Evolutionary conservation across 306 rosid genomes (phyloP).

Genomic region (Prunus mongolica): DNA sequence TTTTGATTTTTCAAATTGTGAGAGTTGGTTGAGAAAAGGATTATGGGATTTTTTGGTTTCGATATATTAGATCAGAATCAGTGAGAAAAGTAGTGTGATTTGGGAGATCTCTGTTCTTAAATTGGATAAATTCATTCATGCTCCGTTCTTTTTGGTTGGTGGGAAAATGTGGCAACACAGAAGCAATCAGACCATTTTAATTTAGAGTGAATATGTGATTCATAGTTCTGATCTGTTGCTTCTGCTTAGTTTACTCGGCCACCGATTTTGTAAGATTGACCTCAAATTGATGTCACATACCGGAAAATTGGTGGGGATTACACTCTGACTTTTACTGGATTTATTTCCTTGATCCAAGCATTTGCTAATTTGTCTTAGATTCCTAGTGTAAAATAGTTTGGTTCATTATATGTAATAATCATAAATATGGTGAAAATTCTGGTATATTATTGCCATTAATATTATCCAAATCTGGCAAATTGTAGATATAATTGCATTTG

Average conservation of each 20-base stretch:
- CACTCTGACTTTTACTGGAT: not conserved
- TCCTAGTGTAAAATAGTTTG: not conserved
- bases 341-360: not conserved
- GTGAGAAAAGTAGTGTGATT: slow-evolving; percentile 13
- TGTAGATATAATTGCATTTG: not conserved
- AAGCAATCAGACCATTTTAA: not conserved
- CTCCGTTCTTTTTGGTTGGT: slow-evolving; percentile 23
- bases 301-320: not conserved
- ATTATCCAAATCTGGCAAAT: not conserved
- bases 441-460: not conserved
- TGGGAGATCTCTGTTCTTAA: slow-evolving; percentile 21
- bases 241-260: not conserved
- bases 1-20: slow-evolving; percentile 24
- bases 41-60: slow-evolving; percentile 17
- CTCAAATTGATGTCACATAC: not conserved
- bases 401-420: not conserved
- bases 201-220: not conserved
- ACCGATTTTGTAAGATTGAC: not conserved
- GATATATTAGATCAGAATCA: slow-evolving; percentile 9
- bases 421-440: not conserved
- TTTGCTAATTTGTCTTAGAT: not conserved
- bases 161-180: slow-evolving; percentile 22
- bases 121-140: slow-evolving; percentile 4
- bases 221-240: not conserved
- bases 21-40: slow-evolving; percentile 5